Evolutionary conservation across 352 stramenopile genomes (phyloP).

Genomic region (Globisporangium canariense): DNA sequence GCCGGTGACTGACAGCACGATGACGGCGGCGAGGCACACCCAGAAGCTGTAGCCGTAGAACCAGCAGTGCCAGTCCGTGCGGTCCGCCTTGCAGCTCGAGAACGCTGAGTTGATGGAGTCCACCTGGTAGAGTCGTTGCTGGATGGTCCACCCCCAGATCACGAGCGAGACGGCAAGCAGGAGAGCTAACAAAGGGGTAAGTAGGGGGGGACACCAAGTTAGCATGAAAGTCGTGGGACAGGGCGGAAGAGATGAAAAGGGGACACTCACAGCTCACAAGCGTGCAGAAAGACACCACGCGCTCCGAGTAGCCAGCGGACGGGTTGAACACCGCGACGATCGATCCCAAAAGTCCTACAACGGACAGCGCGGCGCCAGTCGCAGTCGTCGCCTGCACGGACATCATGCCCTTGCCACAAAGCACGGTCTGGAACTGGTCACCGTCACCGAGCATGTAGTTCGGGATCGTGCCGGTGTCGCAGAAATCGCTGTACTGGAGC

Average conservation of each 20-base stretch:
- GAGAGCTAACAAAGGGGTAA: constrained; percentile 30
- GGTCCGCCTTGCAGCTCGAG: constrained; percentile 65
- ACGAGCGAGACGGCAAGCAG: constrained; percentile 70
- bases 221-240: constrained; percentile 7
- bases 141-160: constrained; percentile 73
- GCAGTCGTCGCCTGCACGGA: constrained; percentile 63
- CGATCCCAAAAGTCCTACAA: constrained; percentile 56
- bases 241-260: constrained; percentile 4
- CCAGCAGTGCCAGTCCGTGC: constrained; percentile 75
- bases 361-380: constrained; percentile 55
- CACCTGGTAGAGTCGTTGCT: constrained; percentile 77
- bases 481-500: constrained; percentile 78
- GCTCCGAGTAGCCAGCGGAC: constrained; percentile 67
- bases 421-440: constrained; percentile 60
- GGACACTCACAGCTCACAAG: constrained; percentile 68
- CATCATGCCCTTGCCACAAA: constrained; percentile 72
- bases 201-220: background rate
- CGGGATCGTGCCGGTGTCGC: constrained; percentile 37
- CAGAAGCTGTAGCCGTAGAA: constrained; percentile 88
- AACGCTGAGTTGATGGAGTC: constrained; percentile 78
- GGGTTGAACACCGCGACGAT: constrained; percentile 76
- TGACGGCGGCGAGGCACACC: constrained; percentile 78
- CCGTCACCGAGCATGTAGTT: constrained; percentile 86
- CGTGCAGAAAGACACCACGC: constrained; percentile 79
- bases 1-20: constrained; percentile 70